Conservation (phyloP, 2,329 filamentous ascomycete genomes). For the Penicillium fuscoglaucum region DNA sequence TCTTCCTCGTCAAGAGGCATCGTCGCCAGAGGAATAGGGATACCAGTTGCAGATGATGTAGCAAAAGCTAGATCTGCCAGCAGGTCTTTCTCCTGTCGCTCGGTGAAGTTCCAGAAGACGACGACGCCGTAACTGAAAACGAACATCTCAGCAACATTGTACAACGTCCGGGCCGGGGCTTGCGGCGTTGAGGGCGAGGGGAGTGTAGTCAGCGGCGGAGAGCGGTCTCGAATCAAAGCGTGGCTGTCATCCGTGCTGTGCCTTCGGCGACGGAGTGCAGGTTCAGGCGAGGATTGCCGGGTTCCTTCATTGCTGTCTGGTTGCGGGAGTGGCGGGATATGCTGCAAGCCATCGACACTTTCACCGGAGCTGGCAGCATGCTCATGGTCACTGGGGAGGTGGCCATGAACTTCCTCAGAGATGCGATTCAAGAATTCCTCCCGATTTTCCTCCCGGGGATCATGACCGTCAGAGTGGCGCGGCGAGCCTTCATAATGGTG, state of each 20-base stretch:
- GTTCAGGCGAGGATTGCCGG: conserved; percentile 11
- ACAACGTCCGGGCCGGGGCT: conserved; percentile 68
- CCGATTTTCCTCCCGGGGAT: conserved; percentile 11
- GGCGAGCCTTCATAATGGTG: conserved; percentile 26
- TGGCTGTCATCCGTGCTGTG: conserved; percentile 28
- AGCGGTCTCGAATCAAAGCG: conserved; percentile 21
- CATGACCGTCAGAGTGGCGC: conserved; percentile 13
- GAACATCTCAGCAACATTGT: conserved; percentile 81
- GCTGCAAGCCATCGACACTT: conserved; percentile 1
- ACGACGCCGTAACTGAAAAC: conserved; percentile 96
- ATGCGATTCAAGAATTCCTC: conserved; percentile 16
- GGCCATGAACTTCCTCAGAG: conserved; percentile 16
- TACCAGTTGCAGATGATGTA: conserved; percentile 40
- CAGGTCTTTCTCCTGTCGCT: conserved; percentile 93
- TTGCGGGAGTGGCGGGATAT: background rate
- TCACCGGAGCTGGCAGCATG: conserved; percentile 2
- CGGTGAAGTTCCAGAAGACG: conserved; percentile 98
- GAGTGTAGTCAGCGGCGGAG: conserved; percentile 49
- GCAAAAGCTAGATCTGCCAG: conserved; percentile 93
- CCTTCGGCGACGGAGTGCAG: conserved; percentile 20
- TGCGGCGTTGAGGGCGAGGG: conserved; percentile 11
- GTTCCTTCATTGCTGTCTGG: conserved; percentile 6
- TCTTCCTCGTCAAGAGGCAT: conserved; percentile 82
- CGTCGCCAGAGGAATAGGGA: conserved; percentile 65
- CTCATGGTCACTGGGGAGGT: conserved; percentile 8